A percentile compares a stretch with the other conserved stretches of the same genome.
Evolutionary conservation across 2,329 filamentous ascomycete species (phyloP).

Genomic region (Colletotrichum somersetense): DNA sequence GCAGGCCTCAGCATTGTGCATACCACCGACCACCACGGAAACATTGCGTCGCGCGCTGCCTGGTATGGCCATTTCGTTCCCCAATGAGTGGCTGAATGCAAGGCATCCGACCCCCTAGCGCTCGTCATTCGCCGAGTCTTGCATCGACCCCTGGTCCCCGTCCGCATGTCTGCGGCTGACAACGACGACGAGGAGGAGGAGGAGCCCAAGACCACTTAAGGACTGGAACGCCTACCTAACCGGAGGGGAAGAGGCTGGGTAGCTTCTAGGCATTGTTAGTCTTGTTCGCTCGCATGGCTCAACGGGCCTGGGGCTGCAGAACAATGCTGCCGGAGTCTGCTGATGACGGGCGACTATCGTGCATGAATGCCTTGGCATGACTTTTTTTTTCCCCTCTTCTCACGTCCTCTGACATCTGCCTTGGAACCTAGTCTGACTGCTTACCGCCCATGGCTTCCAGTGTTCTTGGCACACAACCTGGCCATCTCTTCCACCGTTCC

Average conservation of each 20-base stretch:
- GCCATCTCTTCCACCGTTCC: slow-evolving; percentile 1
- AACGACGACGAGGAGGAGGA: neutral
- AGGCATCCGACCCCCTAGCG: slow-evolving; percentile 32
- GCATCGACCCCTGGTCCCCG: slow-evolving; percentile 29
- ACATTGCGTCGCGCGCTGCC: slow-evolving; percentile 29
- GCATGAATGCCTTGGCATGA: neutral
- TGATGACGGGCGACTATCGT: slow-evolving; percentile 1
- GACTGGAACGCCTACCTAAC: neutral
- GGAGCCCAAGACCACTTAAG: neutral
- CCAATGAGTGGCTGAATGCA: slow-evolving; percentile 24
- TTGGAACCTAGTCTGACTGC: slow-evolving; percentile 8
- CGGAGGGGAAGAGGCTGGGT: slow-evolving; percentile 7
- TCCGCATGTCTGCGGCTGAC: slow-evolving; percentile 16
- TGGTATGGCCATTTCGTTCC: neutral
- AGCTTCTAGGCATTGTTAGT: neutral
- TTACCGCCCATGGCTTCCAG: neutral
- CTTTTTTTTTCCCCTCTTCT: neutral
- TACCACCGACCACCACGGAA: slow-evolving; percentile 14
- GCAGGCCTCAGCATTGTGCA: slow-evolving; percentile 20
- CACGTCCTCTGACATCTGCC: neutral
- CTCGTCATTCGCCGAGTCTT: slow-evolving; percentile 32
- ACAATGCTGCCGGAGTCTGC: slow-evolving; percentile 17
- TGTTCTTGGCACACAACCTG: slow-evolving; percentile 7
- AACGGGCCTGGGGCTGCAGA: slow-evolving; percentile 22
- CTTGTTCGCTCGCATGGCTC: neutral